These are phyloP conservation scores for Psilocybe cyanescens DNA, from an alignment of 768 basidiomycete genomes.

Conservation along the genomic window DNA sequence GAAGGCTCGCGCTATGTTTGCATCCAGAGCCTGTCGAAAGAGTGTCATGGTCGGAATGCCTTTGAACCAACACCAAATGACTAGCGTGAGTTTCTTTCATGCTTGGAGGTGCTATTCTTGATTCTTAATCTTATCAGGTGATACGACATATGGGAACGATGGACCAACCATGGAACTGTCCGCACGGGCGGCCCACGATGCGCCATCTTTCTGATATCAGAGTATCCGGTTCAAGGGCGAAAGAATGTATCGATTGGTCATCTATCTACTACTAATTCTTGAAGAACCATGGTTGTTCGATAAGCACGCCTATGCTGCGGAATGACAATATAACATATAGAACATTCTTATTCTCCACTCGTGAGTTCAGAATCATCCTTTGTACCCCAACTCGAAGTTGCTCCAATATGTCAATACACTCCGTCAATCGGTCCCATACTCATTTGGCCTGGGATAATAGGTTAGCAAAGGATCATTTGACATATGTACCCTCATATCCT, in stretches of 20 bases:
- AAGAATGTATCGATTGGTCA: slow-evolving; percentile 39
- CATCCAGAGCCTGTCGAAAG: slow-evolving; percentile 92
- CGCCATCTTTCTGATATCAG: slow-evolving; percentile 67
- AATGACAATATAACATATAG: slow-evolving; percentile 10
- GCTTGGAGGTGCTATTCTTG: slow-evolving; percentile 4
- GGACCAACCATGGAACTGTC: slow-evolving; percentile 88
- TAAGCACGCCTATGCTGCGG: slow-evolving; percentile 12
- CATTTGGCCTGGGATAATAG: slow-evolving; percentile 68
- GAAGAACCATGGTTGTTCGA: neutral
- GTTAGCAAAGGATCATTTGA: slow-evolving; percentile 30
- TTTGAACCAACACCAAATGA: slow-evolving; percentile 80
- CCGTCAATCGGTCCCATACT: slow-evolving; percentile 52
- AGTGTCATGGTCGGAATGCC: slow-evolving; percentile 96
- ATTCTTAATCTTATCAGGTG: slow-evolving; percentile 47
- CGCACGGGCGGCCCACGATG: slow-evolving; percentile 88
- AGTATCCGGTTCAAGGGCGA: slow-evolving; percentile 17
- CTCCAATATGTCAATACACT: slow-evolving; percentile 46
- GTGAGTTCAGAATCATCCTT: slow-evolving; percentile 3
- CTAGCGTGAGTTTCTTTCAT: slow-evolving; percentile 46
- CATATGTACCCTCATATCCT: neutral
- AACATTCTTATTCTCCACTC: slow-evolving; percentile 1
- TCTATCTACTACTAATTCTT: slow-evolving; percentile 15
- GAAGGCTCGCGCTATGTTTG: slow-evolving; percentile 95
- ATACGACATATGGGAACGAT: slow-evolving; percentile 83
- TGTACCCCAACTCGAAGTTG: slow-evolving; percentile 1